Evolutionary conservation across 768 basidiomycete species (phyloP), one percentile per base, ranked within the genome.

Genomic region (Macrolepiota fuliginosa): DNA sequence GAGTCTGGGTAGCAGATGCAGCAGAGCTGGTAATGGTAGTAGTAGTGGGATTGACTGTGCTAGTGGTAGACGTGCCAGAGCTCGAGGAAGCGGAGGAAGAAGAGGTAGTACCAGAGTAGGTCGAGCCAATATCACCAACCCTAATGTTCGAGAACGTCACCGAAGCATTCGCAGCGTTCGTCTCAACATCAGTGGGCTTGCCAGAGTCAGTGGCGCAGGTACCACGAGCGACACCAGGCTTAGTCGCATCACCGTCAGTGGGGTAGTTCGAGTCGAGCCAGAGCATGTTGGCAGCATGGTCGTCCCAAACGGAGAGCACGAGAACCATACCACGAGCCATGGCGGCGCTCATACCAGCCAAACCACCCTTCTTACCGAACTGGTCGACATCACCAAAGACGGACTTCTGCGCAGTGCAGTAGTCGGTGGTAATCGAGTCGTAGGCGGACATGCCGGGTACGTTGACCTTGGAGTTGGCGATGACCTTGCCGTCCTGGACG

Each of bases 201-300:
- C 42, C 70, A 36, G 79, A 65, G 67, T 69, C 69, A 10, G 40
- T 42, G 11, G 40, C 3, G 40, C 40, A 42, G n/a, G 40, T 42
- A 42, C 40, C 40, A 42, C 40, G 40, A 13, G 40, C 40, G 12
- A 42, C 40, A 42, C 40, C 40, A n/a, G 40, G 40, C 40, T 42
- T 42, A 10, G 40, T 4, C 13, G 59, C 65, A 58, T 65, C 66
- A 42, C 13, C 40, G 11, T 42, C 40, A 46, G 65, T 65, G 51
- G 78, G 83, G 75, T 79, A 83, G 76, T 71, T 73, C 67, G 72
- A 71, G 76, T 84, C 82, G 70, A 84, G 80, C 78, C 83, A 85
- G 66, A 82, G 76, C 83, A 85, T 84, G 72, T 77, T 72, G 61
- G 72, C 82, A 29, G 72, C 73, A 68, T 84, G 76, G 73, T 84